Base-by-base conservation (phyloP, 2,329 filamentous ascomycete species). In the Sporothrix luriei region DNA sequence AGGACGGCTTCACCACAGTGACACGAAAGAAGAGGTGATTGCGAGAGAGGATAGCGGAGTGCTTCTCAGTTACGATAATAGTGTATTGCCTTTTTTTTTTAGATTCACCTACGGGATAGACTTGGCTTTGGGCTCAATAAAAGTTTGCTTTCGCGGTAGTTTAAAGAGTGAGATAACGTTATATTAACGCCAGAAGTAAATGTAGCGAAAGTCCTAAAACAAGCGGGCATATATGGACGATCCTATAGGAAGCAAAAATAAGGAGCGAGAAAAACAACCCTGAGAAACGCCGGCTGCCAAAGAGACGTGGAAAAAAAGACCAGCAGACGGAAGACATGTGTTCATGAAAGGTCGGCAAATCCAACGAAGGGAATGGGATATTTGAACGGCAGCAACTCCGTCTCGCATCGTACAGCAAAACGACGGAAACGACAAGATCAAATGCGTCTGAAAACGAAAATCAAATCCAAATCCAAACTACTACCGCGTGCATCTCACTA, bases 1-100 rank as follows among this genome's bases (percentile, higher is more conserved):
- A 93, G 74, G 91, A 94, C 76, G 91, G 91, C 4, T 94, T 94
- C 78, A 92, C 88, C 19, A 92, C 86, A 79, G 91, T 93, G 73
- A 85, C 88, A 69, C 84, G 86, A 75, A 91, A 88, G 82, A 91
- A 88, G 84, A 85, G 83, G 81, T 84, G 78, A 66, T 48, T n/a
- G 9, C 29, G 66, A 7, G 3, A 54, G 38, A 29, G 16, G 9
- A 40, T 2, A n/a, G 26, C 4, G n/a, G n/a, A 33, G 57, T 24
- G 26, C 38, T 24, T 24, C 10, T 21, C n/a, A 19, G 19, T 54
- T 66, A 40, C 24, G 49, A 46, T 38, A 54, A 43, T 43, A 46
- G 16, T 51, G 11, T 38, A 51, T 49, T 49, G 43, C 26, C 24
- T 64, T 49, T n/a, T 52, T n/a, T 52, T 33, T 33, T 29, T 16